A percentile compares a stretch with the other conserved stretches of the same genome.
These are phyloP conservation scores for Penicillium paxilli DNA, from an alignment of 495 filamentous ascomycete genomes.

Conservation along the genomic window DNA sequence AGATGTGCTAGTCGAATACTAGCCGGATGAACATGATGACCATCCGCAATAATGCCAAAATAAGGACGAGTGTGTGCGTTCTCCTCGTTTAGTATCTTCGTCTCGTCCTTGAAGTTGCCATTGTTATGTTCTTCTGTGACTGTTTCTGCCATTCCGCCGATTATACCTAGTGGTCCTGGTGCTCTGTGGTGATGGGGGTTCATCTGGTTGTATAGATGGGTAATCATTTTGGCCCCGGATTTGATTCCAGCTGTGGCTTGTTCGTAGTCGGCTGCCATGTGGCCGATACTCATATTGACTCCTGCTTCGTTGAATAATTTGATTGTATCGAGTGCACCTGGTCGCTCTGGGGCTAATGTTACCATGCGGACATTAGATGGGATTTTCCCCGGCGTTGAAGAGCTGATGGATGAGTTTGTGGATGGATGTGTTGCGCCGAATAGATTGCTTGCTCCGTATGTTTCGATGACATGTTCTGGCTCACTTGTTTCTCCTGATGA, in stretches of 20 bases:
- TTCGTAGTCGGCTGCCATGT: constrained; percentile 66
- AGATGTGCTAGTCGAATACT: constrained; percentile 44
- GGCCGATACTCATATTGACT: constrained; percentile 61
- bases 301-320: constrained; percentile 46
- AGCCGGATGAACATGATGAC: constrained; percentile 49
- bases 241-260: constrained; percentile 54
- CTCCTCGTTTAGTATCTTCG: neutral
- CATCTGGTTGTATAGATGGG: constrained; percentile 83
- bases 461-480: constrained; percentile 4
- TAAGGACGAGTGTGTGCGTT: constrained; percentile 31
- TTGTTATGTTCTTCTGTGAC: too few species aligned
- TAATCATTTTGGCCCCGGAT: constrained; percentile 67
- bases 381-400: constrained; percentile 1
- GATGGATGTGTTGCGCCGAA: neutral
- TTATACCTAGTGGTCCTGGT: constrained; percentile 51
- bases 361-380: constrained; percentile 55
- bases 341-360: constrained; percentile 67
- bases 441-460: constrained; percentile 9
- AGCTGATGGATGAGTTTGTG: constrained; percentile 7
- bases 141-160: neutral
- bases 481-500: constrained; percentile 3
- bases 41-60: constrained; percentile 52
- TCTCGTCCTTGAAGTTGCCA: neutral
- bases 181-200: constrained; percentile 68
- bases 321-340: constrained; percentile 51